phyloP scores from a whole-genome alignment of 495 filamentous ascomycete genomes.

The Cercophora newfieldiana region DNA sequence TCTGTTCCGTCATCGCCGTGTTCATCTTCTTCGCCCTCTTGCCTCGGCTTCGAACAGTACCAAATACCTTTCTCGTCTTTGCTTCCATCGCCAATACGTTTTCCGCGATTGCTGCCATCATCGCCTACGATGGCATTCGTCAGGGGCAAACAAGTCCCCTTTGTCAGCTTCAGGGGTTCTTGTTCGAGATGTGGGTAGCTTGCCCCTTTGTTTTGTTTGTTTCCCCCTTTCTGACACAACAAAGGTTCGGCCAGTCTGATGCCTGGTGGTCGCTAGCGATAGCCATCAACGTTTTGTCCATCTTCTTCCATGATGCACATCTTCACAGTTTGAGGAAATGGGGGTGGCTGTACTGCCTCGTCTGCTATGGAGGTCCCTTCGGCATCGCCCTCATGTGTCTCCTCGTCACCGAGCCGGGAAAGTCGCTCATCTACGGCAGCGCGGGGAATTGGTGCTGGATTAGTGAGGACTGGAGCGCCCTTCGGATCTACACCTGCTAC shows the following conservation, averaged over 20 bases:
- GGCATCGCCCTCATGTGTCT: slow-evolving; percentile 66
- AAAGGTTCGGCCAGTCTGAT: slow-evolving; percentile 57
- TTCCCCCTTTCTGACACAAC: neutral
- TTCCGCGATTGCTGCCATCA: slow-evolving; percentile 68
- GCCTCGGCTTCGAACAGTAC: slow-evolving; percentile 62
- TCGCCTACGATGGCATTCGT: slow-evolving; percentile 51
- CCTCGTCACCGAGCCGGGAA: slow-evolving; percentile 48
- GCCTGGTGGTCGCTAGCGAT: slow-evolving; percentile 68
- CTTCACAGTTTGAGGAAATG: slow-evolving; percentile 62
- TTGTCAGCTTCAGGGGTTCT: slow-evolving; percentile 74
- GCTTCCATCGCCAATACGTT: slow-evolving; percentile 73
- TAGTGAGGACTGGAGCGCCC: slow-evolving; percentile 57
- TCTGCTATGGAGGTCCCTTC: slow-evolving; percentile 74
- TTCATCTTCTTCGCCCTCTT: slow-evolving; percentile 62
- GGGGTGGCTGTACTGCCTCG: slow-evolving; percentile 66
- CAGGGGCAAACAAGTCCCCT: slow-evolving; percentile 52
- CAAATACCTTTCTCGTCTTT: slow-evolving; percentile 76
- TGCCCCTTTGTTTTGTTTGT: neutral
- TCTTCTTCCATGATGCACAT: slow-evolving; percentile 72
- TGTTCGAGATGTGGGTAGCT: slow-evolving; percentile 59
- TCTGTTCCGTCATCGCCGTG: slow-evolving; percentile 64
- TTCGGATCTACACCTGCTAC: slow-evolving; percentile 74
- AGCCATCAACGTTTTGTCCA: slow-evolving; percentile 82
- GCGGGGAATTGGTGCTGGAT: slow-evolving; percentile 85
- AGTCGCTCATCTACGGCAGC: slow-evolving; percentile 63